These are phyloP conservation scores for Ustilago lituana DNA, from an alignment of 1,284 basidiomycete species.

Conservation along the genomic window DNA sequence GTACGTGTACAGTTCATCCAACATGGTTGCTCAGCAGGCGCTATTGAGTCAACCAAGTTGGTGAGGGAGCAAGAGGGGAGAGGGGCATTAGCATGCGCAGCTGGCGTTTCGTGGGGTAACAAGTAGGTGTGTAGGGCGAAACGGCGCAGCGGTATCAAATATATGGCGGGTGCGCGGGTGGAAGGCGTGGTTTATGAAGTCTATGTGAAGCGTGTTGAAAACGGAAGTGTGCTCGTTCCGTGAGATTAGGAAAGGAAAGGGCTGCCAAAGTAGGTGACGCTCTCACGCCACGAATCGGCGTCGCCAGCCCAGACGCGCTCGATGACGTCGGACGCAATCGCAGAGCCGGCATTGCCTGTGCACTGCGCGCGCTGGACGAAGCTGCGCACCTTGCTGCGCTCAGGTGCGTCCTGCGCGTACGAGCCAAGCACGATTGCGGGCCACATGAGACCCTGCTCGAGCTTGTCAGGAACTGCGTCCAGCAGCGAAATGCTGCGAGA, in stretches of 20 bases:
- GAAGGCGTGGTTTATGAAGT: background rate
- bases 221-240: background rate
- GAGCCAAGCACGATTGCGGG: slow-evolving; percentile 35
- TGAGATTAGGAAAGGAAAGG: slow-evolving; percentile 24
- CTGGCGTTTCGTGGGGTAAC: background rate
- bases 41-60: too few relatives aligned
- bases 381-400: slow-evolving; percentile 17
- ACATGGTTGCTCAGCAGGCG: too few relatives aligned
- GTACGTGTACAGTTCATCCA: too few relatives aligned
- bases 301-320: slow-evolving; percentile 37
- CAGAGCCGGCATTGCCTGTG: slow-evolving; percentile 21
- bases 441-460: slow-evolving; percentile 40
- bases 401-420: slow-evolving; percentile 14
- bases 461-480: slow-evolving; percentile 19
- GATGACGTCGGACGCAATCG: slow-evolving; percentile 20
- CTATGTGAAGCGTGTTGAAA: slow-evolving; percentile 1
- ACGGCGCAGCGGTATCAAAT: too few relatives aligned
- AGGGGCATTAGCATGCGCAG: too few relatives aligned
- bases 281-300: slow-evolving; percentile 28
- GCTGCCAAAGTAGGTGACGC: slow-evolving; percentile 42
- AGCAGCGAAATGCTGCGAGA: slow-evolving; percentile 30
- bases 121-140: too few relatives aligned
- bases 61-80: too few relatives aligned
- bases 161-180: too few relatives aligned
- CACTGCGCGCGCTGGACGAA: slow-evolving; percentile 25